Base-by-base conservation (phyloP, 2,329 filamentous ascomycete genomes). In the Phoma sp. region DNA sequence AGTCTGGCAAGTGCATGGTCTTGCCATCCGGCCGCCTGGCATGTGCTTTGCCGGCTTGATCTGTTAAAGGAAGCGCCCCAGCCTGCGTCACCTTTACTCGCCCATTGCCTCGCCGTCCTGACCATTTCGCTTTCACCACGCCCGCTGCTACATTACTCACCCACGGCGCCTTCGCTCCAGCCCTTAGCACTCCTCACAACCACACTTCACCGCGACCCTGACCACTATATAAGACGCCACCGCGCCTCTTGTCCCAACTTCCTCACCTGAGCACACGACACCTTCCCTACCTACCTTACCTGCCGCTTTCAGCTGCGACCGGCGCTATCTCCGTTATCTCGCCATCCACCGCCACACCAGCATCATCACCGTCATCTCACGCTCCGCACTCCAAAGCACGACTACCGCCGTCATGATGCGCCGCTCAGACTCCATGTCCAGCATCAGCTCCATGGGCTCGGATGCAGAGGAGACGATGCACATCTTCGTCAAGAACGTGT, bases 401-500 rank as follows among this genome's bases (percentile, higher is more conserved):
- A 41, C 53, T 13, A 13, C 32, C 58, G 40, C 64, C 60, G 67
- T 27, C 47, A 74, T 75, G 74, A 74, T 76, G 74, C 69, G 58
- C 57, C 70, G 70, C 61, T 63, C 72, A 43, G 60, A 68, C 75
- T 72, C 75, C 65, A 73, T 78, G 67, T 74, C 74, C 53, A 79
- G 75, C 69, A 66, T 77, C 66, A 74, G 73, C 67, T 77, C 76
- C 31, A 63, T 70, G 43, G 71, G 71, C 57, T 74, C 74, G 41
- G 80, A 83, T 54, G 67, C 74, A 43, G 78, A 82, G 43, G 78
- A 82, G 46, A 84, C 78, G 35, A 85, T 85, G 76, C 82, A 84
- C 70, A 84, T 87, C 74, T 86, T 86, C 74, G 80, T 86, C 73
- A 85, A 85, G 76, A 82, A 81, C 68, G 75, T 85, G 44, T 78